Percentiles rank a stretch among this genome's conserved stretches.
phyloP scores from a whole-genome alignment of 345 rosid genomes.

The Mangifera indica region DNA sequence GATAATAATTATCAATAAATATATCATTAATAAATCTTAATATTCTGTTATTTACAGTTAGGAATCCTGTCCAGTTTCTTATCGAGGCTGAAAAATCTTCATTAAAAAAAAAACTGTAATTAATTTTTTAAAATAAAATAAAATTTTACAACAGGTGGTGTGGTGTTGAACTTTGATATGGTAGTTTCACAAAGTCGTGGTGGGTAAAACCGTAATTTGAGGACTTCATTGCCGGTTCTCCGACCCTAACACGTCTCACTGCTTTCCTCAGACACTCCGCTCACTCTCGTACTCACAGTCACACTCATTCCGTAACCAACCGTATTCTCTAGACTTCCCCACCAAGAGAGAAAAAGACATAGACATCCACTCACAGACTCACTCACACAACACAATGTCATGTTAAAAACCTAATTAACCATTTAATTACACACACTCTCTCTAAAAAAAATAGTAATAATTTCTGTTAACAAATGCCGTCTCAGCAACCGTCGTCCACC shows the following conservation, averaged over 20 bases:
- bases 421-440: slow-evolving; percentile 9
- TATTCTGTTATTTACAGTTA: too few relatives aligned
- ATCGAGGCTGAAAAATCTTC: too few relatives aligned
- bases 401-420: background rate
- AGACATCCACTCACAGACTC: background rate
- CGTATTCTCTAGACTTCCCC: background rate
- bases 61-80: too few relatives aligned
- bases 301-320: slow-evolving; percentile 8
- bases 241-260: slow-evolving; percentile 34
- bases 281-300: slow-evolving; percentile 13
- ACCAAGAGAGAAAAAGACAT: background rate
- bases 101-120: too few relatives aligned
- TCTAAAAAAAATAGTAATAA: slow-evolving; percentile 23
- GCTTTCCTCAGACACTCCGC: background rate
- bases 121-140: too few relatives aligned
- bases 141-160: too few relatives aligned
- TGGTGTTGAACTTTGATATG: too few relatives aligned
- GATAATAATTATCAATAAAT: too few relatives aligned
- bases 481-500: slow-evolving; percentile 13
- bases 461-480: slow-evolving; percentile 35
- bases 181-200: background rate
- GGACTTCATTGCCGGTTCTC: slow-evolving; percentile 19
- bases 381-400: slow-evolving; percentile 11
- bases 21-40: too few relatives aligned
- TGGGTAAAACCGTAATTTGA: slow-evolving; percentile 6